Conservation (phyloP, 148 eudicot genomes). For the Drosera capensis region DNA sequence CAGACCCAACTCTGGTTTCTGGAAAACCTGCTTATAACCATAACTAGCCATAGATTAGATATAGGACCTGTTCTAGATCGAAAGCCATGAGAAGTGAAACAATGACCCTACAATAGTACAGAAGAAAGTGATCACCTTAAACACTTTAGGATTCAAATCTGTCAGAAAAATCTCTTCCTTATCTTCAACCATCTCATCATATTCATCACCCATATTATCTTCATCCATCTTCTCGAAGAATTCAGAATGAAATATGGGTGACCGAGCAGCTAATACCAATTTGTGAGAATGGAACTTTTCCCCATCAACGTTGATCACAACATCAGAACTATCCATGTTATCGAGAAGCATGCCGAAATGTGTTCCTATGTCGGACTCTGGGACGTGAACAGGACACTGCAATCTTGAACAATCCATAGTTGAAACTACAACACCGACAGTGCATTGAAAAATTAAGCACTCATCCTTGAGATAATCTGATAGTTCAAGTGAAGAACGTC, state of each 20-base stretch:
- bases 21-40: no score
- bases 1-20: no score
- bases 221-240: slow-evolving; percentile 6
- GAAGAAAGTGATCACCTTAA: no score
- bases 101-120: no score
- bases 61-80: no score
- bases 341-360: slow-evolving; percentile 28
- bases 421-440: slow-evolving; percentile 24
- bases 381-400: slow-evolving; percentile 18
- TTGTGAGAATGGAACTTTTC: slow-evolving; percentile 15
- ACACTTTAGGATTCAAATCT: no score
- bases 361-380: slow-evolving; percentile 23
- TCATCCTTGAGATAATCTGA: slow-evolving; percentile 46
- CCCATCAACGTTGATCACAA: slow-evolving; percentile 16
- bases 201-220: slow-evolving; percentile 4
- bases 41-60: no score
- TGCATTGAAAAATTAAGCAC: slow-evolving; percentile 22
- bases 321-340: slow-evolving; percentile 18
- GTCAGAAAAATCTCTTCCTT: slow-evolving; percentile 23
- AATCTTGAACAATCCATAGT: slow-evolving; percentile 17
- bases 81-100: no score
- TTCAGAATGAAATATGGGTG: slow-evolving; percentile 18
- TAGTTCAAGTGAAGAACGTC: slow-evolving; percentile 38
- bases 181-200: slow-evolving; percentile 9
- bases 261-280: slow-evolving; percentile 17